Conservation (phyloP, 805 yeast species). For the Candida ortonii region DNA sequence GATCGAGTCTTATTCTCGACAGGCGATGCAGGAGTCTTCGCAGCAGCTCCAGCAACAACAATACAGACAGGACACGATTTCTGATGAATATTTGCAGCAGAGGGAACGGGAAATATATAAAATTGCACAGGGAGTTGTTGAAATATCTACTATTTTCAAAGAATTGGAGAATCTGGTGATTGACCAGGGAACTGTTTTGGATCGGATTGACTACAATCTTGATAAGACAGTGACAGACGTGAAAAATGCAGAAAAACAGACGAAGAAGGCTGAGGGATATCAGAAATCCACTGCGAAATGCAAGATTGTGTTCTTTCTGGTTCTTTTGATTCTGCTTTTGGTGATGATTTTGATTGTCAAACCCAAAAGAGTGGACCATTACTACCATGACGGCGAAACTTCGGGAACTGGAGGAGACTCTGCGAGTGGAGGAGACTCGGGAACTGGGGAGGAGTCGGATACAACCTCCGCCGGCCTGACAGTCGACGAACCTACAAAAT, state of each 20-base stretch:
- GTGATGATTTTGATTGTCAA: slow-evolving; percentile 68
- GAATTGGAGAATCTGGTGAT: slow-evolving; percentile 89
- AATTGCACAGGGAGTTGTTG: slow-evolving; percentile 91
- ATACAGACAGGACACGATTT: slow-evolving; percentile 34
- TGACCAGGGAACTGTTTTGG: slow-evolving; percentile 93
- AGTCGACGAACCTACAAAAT: too few relatives aligned
- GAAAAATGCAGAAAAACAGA: slow-evolving; percentile 72
- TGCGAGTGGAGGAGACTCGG: too few relatives aligned
- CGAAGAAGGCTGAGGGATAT: slow-evolving; percentile 70
- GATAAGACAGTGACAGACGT: slow-evolving; percentile 76
- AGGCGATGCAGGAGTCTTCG: slow-evolving; percentile 43
- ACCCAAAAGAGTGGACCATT: slow-evolving; percentile 41
- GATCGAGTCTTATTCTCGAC: slow-evolving; percentile 51
- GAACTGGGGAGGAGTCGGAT: too few relatives aligned
- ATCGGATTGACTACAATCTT: slow-evolving; percentile 89
- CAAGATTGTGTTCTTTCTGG: slow-evolving; percentile 72
- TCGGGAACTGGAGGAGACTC: too few relatives aligned
- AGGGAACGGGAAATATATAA: slow-evolving; percentile 88
- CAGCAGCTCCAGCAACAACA: slow-evolving; percentile 40
- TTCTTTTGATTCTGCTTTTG: slow-evolving; percentile 67
- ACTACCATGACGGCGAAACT: slow-evolving; percentile 26
- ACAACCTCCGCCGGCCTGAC: too few relatives aligned
- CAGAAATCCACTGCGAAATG: slow-evolving; percentile 91
- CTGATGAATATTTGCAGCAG: slow-evolving; percentile 51
- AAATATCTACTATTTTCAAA: slow-evolving; percentile 87